These are phyloP conservation scores for Asterionellopsis glacialis DNA, from an alignment of 108 stramenopile species.

Conservation along the genomic window DNA sequence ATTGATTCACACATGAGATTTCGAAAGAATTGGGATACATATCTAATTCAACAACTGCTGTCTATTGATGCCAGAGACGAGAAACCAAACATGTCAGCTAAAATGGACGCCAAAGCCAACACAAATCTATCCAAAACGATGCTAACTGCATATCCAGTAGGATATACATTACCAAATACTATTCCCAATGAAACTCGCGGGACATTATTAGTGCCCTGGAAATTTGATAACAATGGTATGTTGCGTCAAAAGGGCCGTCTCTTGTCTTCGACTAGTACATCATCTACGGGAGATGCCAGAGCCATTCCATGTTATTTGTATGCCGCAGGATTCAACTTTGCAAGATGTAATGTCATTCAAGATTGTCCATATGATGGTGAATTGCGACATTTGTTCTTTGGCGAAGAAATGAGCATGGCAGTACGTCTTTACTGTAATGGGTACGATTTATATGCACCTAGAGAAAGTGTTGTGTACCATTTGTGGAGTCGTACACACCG, in stretches of 20 bases:
- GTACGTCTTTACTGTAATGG: slow-evolving; percentile 75
- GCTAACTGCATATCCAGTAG: slow-evolving; percentile 80
- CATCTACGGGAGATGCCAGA: slow-evolving; percentile 8
- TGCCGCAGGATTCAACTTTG: slow-evolving; percentile 88
- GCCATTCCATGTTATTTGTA: slow-evolving; percentile 64
- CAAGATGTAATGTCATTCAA: slow-evolving; percentile 24
- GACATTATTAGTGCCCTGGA: slow-evolving; percentile 63
- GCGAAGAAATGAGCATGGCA: slow-evolving; percentile 86
- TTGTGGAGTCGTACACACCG: slow-evolving; percentile 66
- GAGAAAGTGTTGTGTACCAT: slow-evolving; percentile 72
- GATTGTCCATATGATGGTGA: slow-evolving; percentile 74
- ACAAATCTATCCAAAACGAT: slow-evolving; percentile 18
- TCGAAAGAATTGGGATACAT: slow-evolving; percentile 62
- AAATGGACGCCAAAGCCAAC: too few relatives aligned
- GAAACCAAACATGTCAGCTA: not conserved
- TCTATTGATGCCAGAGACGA: not conserved
- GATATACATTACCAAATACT: slow-evolving; percentile 55
- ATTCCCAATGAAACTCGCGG: slow-evolving; percentile 47
- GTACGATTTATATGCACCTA: slow-evolving; percentile 74
- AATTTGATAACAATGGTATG: slow-evolving; percentile 56
- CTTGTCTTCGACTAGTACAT: slow-evolving; percentile 12
- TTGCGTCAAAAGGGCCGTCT: slow-evolving; percentile 61
- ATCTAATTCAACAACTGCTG: slow-evolving; percentile 40
- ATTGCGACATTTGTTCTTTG: slow-evolving; percentile 79
- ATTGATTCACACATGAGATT: slow-evolving; percentile 93